Base-by-base conservation (phyloP, 2,329 filamentous ascomycete genomes). In the Lachnellula suecica region DNA sequence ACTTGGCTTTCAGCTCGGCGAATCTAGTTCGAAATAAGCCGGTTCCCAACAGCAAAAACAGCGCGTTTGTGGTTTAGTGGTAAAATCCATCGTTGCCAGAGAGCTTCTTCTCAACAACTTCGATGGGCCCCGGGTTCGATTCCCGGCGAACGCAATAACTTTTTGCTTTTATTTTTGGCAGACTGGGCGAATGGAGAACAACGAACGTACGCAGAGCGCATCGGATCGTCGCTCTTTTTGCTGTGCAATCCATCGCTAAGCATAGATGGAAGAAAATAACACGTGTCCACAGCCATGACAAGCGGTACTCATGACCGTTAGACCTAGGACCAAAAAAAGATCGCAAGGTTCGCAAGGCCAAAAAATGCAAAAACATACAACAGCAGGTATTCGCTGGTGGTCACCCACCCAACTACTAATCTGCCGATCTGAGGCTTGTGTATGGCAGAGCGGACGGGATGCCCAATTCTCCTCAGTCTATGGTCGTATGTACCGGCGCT, bases 381-480 rank as follows among this genome's bases (percentile, higher is more conserved):
- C 59, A 62, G 56, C 47, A 50, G 55, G 51, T 54, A 57, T 56
- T 63, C 59, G n/a, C n/a, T n/a, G n/a, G n/a, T n/a, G n/a, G n/a
- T n/a, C n/a, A n/a, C n/a, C n/a, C n/a, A n/a, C n/a, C n/a, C n/a
- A n/a, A n/a, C n/a, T n/a, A n/a, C n/a, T n/a, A n/a, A n/a, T n/a
- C n/a, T n/a, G n/a, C n/a, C n/a, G n/a, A n/a, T n/a, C n/a, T n/a
- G 59, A 58, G 52, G 59, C 60, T 63, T 62, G 47, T 62, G 57
- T 60, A 62, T 59, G 58, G 59, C 58, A 63, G 59, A 62, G 59
- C 59, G 58, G 61, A 63, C 61, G 58, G 59, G 61, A 63, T 63
- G 61, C 59, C 57, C 58, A 62, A 49, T 60, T 59, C 45, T 59
- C 58, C 52, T 58, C 58, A 62, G 52, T 61, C 60, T 62, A 54